Evolutionary conservation across 768 basidiomycete species (phyloP), one percentile per base, ranked within the genome.

Genomic region (Rubroboletus satanas): DNA sequence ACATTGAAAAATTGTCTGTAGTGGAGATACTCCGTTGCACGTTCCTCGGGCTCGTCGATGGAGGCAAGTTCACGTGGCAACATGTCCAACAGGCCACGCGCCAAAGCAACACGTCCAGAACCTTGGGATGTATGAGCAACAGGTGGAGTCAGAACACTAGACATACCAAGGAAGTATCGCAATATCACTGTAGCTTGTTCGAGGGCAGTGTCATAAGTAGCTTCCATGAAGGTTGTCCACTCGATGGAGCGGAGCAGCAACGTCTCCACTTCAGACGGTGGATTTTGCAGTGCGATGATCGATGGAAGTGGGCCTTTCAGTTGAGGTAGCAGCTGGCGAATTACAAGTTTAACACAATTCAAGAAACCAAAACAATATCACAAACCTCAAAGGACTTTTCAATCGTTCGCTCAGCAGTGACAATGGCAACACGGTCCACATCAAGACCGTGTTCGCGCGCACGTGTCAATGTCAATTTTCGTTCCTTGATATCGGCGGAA

Each of bases 361-460:
- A 49, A 33, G 39, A 55, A 38, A 42, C 14, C 12, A 47, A 37
- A 49, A 57, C 39, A 54, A 48, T 48, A 17, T 44, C 7, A 66
- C 73, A 23, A 58, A 85, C 84, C 62, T 80, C 76, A 63, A 93
- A 87, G 9, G 86, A 82, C 55, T 79, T 81, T 53, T 87, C 84
- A 14, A 90, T 83, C 4, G 86, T 88, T 51, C 80, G 74, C 65
- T 94, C 89, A 1, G 94, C 93, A 0, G 93, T 83, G 50, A 81
- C 83, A 17, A 84, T 70, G 0, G 94, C 93, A 12, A 98, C 94
- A 10, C 82, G 80, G 38, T 83, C 79, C 45, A 90, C 79, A 61
- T 98, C 87, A 2, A 99, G 76, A 10, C 91, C 91, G 52, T 96
- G 91, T 47, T 93, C 89, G 46, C 81, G 79, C 0, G 93, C 92